These are phyloP conservation scores for Nidularia pulvinata DNA, from an alignment of 768 basidiomycete genomes.

Conservation along the genomic window DNA sequence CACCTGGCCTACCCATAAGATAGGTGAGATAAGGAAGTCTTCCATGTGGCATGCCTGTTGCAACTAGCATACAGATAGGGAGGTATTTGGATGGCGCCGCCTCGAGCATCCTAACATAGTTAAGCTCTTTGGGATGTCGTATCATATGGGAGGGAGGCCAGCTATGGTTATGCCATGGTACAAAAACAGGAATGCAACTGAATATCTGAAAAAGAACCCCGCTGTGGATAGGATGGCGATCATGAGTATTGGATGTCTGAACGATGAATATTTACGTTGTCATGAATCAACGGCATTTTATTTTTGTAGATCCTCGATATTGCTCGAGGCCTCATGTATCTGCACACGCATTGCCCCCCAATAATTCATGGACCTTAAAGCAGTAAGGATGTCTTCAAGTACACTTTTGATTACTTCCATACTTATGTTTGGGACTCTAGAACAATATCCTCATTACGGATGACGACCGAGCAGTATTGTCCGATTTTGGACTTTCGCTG, in stretches of 20 bases:
- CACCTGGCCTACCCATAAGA: too few species aligned
- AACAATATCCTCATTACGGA: slow-evolving; percentile 44
- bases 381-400: slow-evolving; percentile 18
- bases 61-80: slow-evolving; percentile 41
- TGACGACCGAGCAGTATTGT: slow-evolving; percentile 35
- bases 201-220: slow-evolving; percentile 35
- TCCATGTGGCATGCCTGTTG: too few species aligned
- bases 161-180: slow-evolving; percentile 48
- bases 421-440: too few species aligned
- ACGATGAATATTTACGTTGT: not conserved
- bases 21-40: too few species aligned
- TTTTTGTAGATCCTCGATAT: slow-evolving; percentile 35
- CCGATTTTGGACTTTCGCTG: slow-evolving; percentile 43
- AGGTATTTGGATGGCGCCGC: slow-evolving; percentile 46
- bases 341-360: slow-evolving; percentile 36
- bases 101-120: slow-evolving; percentile 46
- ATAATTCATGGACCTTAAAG: slow-evolving; percentile 28
- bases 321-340: slow-evolving; percentile 37
- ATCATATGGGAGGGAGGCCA: slow-evolving; percentile 30
- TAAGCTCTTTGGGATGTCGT: slow-evolving; percentile 45
- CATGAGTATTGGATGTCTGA: slow-evolving; percentile 27
- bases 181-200: slow-evolving; percentile 41
- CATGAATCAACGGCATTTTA: not conserved
- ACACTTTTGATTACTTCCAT: too few species aligned
- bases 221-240: slow-evolving; percentile 30